These are phyloP conservation scores for Cyclanthera cordifolia DNA, from an alignment of 306 rosid species.

Conservation along the genomic window DNA sequence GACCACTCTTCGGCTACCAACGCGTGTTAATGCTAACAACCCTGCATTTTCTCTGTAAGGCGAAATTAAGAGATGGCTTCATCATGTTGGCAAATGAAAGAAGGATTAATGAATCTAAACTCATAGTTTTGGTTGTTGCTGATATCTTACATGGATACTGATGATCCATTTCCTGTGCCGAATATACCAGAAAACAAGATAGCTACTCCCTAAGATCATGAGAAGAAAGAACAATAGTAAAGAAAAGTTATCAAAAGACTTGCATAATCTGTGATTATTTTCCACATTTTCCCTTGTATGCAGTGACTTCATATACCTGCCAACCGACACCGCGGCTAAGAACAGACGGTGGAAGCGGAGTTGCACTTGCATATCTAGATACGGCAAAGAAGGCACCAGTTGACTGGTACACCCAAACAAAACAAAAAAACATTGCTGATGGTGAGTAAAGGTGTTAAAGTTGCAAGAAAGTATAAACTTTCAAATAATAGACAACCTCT, in stretches of 20 bases:
- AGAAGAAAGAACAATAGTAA: neutral
- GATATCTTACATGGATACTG: conserved; percentile 75
- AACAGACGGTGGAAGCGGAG: conserved; percentile 78
- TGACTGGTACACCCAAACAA: conserved; percentile 46
- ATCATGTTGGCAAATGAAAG: neutral
- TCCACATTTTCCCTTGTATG: neutral
- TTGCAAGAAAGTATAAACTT: neutral
- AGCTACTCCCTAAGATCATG: conserved; percentile 63
- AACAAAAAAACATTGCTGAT: conserved; percentile 8
- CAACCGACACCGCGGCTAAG: conserved; percentile 97
- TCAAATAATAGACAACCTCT: conserved; percentile 40
- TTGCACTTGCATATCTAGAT: conserved; percentile 85
- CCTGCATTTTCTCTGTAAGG: conserved; percentile 75
- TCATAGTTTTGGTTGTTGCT: neutral
- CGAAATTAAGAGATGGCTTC: conserved; percentile 11
- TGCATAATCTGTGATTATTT: neutral
- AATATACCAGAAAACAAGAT: conserved; percentile 78
- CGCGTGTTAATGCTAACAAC: conserved; percentile 80
- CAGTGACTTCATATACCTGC: conserved; percentile 44
- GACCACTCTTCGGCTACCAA: conserved; percentile 92
- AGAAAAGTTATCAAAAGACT: neutral
- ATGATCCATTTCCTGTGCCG: conserved; percentile 85
- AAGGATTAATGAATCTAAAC: neutral
- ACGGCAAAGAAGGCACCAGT: conserved; percentile 79
- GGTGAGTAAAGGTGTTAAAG: neutral